Evolutionary conservation across 495 filamentous ascomycete genomes (phyloP), one percentile per base, ranked within the genome.

Genomic region (Xylaria castorea): DNA sequence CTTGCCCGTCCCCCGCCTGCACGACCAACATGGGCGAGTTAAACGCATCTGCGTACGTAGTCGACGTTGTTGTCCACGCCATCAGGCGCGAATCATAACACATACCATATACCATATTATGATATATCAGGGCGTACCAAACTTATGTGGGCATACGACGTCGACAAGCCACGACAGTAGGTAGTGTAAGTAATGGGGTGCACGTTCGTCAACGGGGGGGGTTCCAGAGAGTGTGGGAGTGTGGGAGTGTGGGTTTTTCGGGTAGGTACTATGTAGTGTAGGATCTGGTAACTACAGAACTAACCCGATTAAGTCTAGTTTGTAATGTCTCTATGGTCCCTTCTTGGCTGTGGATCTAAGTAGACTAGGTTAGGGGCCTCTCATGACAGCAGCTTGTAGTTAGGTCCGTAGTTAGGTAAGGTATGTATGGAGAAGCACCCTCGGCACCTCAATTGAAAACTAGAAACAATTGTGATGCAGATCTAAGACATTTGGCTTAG

Each of bases 1-100:
- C 30, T 36, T 27, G 30, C 8, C 64, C 64, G 64, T 42, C 3
- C 9, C 64, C 64, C 64, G 63, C 36, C 44, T 66, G 20, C 63
- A 18, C 42, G 18, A 25, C 61, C 25, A 22, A 18, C 30, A 34
- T 2, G 14, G 38, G 36, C 61, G 22, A 44, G 38, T 44, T 8
- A 44, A n/a, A 30, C n/a, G n/a, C 38, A 22, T 60, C 7, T 51
- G 64, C 64, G n/a, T 36, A 34, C 64, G 46, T 9, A 46, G 30
- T 38, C 48, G 18, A 38, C 32, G 64, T 7, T 61, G 42, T 46
- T 14, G 58, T 61, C 58, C 58, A 61, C 58, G 58, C 58, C 30
- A 61, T 61, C 58, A 38, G 16, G 58, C 58, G 27, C 53, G 20
- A 32, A 25, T 32, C 53, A 57, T 55, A 55, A 55, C 25, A 55